Conservation (phyloP, 768 basidiomycete genomes). For the Russula sp. region DNA sequence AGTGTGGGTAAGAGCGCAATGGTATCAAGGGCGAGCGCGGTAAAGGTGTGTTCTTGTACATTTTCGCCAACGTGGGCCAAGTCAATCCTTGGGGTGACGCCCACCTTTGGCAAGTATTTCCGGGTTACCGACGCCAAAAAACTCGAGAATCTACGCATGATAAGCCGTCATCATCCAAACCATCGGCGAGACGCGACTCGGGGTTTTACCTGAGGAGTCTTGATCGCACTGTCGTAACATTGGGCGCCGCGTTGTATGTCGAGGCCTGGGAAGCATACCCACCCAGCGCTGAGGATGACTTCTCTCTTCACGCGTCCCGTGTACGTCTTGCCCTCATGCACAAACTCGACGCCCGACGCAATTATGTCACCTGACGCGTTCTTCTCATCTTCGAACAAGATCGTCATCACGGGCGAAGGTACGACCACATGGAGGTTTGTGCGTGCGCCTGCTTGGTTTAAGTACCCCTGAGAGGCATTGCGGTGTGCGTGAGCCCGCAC, state of each 20-base stretch:
- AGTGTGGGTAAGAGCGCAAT: too few species aligned
- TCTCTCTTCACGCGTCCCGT: conserved; percentile 35
- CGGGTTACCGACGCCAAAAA: conserved; percentile 50
- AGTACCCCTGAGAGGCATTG: conserved; percentile 6
- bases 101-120: conserved; percentile 36
- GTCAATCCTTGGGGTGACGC: conserved; percentile 37
- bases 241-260: not conserved
- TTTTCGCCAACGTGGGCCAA: conserved; percentile 48
- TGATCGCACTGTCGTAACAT: conserved; percentile 31
- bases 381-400: conserved; percentile 11
- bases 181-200: not conserved
- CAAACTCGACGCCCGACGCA: conserved; percentile 36
- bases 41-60: conserved; percentile 43
- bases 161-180: not conserved
- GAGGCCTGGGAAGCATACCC: not conserved
- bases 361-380: conserved; percentile 14
- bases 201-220: conserved; percentile 29
- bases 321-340: conserved; percentile 27
- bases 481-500: not conserved
- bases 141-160: conserved; percentile 44
- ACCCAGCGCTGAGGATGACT: conserved; percentile 41
- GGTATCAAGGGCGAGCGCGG: conserved; percentile 28
- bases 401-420: conserved; percentile 19
- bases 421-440: conserved; percentile 19
- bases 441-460: conserved; percentile 3